These are phyloP conservation scores for Fraxinus nigra DNA, from an alignment of 305 asterid genomes.

Conservation along the genomic window DNA sequence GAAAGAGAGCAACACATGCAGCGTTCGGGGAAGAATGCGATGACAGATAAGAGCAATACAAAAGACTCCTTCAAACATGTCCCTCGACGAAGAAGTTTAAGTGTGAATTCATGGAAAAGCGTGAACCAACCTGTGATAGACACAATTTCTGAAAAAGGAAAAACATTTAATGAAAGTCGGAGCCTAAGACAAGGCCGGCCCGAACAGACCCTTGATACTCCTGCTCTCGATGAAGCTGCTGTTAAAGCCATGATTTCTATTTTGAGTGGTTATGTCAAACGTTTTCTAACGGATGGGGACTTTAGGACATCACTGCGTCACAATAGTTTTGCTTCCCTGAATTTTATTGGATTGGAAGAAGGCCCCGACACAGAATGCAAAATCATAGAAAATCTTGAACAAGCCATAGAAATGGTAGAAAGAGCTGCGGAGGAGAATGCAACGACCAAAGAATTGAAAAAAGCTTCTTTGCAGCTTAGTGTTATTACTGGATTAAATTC, in stretches of 20 bases:
- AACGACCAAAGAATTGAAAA: slow-evolving; percentile 54
- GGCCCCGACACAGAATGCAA: slow-evolving; percentile 45
- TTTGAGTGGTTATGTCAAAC: slow-evolving; percentile 46
- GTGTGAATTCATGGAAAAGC: slow-evolving; percentile 14
- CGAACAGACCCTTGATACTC: slow-evolving; percentile 40
- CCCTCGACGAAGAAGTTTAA: slow-evolving; percentile 15
- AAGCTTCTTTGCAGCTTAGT: slow-evolving; percentile 80
- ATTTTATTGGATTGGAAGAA: slow-evolving; percentile 37
- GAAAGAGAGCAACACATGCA: slow-evolving; percentile 11
- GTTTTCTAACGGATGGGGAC: slow-evolving; percentile 57
- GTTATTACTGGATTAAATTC: slow-evolving; percentile 77
- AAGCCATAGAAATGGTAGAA: slow-evolving; percentile 70
- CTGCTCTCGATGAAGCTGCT: slow-evolving; percentile 75
- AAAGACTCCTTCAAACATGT: slow-evolving; percentile 28
- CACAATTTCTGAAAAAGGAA: slow-evolving; percentile 21
- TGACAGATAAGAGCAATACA: slow-evolving; percentile 22
- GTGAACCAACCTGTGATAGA: slow-evolving; percentile 24
- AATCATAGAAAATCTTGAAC: slow-evolving; percentile 62
- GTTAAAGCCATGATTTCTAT: slow-evolving; percentile 66
- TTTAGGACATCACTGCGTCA: slow-evolving; percentile 63
- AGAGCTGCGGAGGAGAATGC: slow-evolving; percentile 52
- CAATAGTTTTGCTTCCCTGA: slow-evolving; percentile 55
- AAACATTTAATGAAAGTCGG: slow-evolving; percentile 26
- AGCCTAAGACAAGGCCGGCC: slow-evolving; percentile 31
- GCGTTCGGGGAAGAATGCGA: slow-evolving; percentile 14